Base-by-base conservation (phyloP, 225 moss, liverwort and hornwort genomes). In the Bryoerythrophyllum caledonicum region DNA sequence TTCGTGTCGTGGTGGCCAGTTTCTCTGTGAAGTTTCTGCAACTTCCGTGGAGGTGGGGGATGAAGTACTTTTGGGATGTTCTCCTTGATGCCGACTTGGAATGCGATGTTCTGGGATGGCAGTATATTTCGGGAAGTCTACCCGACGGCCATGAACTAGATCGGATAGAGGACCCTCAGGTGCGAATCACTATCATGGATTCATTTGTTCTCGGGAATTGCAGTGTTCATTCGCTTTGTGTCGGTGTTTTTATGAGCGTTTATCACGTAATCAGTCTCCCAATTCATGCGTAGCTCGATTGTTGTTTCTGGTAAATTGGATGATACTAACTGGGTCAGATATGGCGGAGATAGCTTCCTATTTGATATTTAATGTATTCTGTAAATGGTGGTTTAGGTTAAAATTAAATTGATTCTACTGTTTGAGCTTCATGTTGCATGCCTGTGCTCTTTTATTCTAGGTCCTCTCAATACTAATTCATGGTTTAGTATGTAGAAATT, bases 11-110 rank as follows among this genome's bases (percentile, higher is more conserved):
- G 48, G 96, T 94, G 51, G 91, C 96, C 17, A 97, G 96, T 75
- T 97, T 97, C 74, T 92, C 90, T 76, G 96, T 97, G 71, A 97
- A 97, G 83, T 97, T 97, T 76, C 80, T 97, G 56, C 96, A 94
- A 75, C 94, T 97, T 71, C 96, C 96, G 27, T 97, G 96, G 96
- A 90, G 96, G 78, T 97, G 96, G 96, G 96, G 96, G 69, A 94
- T 97, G 94, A 97, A 97, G 76, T 97, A 97, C 57, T 97, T 92
- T 54, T 97, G 96, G 96, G 96, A 97, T 71, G 94, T 94, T 28
- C 87, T 97, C 37, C 85, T 97, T 46, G 96, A 97, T 78, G 96
- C 96, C 38, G 96, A 97, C 82, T 75, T 97, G 74, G 96, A 97
- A 51, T 97, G 96, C 74, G 96, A 97, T 78, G 92, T 97, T 35